Base-by-base conservation (phyloP, 106 monocot genomes). In the Dendrobium catenatum region DNA sequence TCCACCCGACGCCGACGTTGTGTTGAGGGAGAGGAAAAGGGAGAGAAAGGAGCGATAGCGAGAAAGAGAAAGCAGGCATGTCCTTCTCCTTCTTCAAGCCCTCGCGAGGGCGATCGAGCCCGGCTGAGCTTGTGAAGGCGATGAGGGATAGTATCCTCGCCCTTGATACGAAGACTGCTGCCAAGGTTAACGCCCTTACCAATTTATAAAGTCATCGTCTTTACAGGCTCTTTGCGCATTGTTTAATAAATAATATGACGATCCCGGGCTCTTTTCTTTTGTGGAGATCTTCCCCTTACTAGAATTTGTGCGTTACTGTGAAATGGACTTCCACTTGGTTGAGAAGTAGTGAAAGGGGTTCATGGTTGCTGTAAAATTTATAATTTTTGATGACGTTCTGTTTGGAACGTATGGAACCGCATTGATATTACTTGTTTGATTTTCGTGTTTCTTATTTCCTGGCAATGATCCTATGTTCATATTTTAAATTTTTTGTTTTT, bases 1-100 rank as follows among this genome's bases (percentile, higher is more conserved):
- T 70, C 37, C 70, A 13, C 4, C 6, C 19, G 20, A 43, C 17
- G 74, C 43, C 40, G 6, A 11, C 40, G 37, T 29, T 72, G 72
- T 40, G 4, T 40, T 72, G 72, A 55, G 16, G 42, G 61, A 4
- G 1, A 18, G 56, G 10, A 17, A 29, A 17, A 24, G 24, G 9
- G n/a, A 22, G 8, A 47, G 80, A 26, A 20, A 4, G 72, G 37
- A 37, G 3, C 37, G 37, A 37, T 37, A 20, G 31, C 11, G 68
- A 54, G 49, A 29, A 18, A 33, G 22, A 13, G 43, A 77, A 47
- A 24, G 77, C 43, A 43, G 16, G 43, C 37, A 95, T 95, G 98
- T 88, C 93, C 13, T 99, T 93, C 87, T 90, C 87, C 9, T 95
- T 99, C 88, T 99, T 99, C 94, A 93, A 86, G 89, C 81, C 85